phyloP scores from a whole-genome alignment of 176 grass and related monocot species.

The Thalia dealbata region DNA sequence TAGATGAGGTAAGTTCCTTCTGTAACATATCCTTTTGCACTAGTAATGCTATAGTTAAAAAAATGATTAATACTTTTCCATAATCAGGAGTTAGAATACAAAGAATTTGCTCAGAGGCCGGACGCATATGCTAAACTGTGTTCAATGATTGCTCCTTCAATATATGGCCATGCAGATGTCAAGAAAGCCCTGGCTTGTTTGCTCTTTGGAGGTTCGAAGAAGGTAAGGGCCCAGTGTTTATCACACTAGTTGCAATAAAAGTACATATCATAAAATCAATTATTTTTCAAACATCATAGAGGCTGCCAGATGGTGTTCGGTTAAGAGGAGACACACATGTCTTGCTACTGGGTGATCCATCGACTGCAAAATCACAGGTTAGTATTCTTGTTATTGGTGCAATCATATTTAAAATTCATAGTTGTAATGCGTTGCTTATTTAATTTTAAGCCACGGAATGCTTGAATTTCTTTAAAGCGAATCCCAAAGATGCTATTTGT shows the following conservation, averaged over 20 bases:
- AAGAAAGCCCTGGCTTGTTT: conserved; percentile 95
- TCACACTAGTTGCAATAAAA: not conserved
- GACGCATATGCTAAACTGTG: conserved; percentile 78
- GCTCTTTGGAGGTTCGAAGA: conserved; percentile 78
- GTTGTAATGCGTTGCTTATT: not conserved
- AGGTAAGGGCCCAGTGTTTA: conserved; percentile 29
- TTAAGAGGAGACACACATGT: conserved; percentile 95
- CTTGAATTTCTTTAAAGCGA: too few species aligned
- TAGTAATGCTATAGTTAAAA: not conserved
- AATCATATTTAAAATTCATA: not conserved
- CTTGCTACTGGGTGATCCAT: conserved; percentile 93
- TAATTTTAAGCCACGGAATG: not conserved
- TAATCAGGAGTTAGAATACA: conserved; percentile 74
- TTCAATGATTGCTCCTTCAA: conserved; percentile 82
- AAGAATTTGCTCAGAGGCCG: conserved; percentile 94
- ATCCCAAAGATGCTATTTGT: too few species aligned
- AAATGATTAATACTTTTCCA: not conserved
- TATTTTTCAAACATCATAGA: conserved; percentile 34
- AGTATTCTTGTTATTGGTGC: conserved; percentile 5
- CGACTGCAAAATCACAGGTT: conserved; percentile 97
- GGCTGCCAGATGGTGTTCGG: conserved; percentile 70
- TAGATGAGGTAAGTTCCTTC: conserved; percentile 54
- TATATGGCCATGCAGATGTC: conserved; percentile 79
- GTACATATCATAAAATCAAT: not conserved
- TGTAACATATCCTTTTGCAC: not conserved